Evolutionary conservation across 1,139 yeast genomes (phyloP).

Genomic region (Neolecta irregularis): DNA sequence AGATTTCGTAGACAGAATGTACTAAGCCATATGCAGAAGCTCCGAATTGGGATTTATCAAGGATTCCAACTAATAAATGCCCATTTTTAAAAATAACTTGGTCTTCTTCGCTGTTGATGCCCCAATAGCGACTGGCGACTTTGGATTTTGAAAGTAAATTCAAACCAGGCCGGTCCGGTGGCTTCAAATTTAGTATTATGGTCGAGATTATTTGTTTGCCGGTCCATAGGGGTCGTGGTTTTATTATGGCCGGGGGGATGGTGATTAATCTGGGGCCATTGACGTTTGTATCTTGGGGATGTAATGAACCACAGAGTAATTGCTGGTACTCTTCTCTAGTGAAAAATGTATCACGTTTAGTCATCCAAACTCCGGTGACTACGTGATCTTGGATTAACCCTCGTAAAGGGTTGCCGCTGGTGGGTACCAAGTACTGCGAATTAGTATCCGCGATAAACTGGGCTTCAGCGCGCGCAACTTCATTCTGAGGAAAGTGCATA

Average conservation of each 20-base stretch:
- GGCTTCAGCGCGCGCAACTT: conserved; percentile 95
- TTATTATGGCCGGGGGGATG: conserved; percentile 74
- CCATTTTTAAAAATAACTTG: conserved; percentile 77
- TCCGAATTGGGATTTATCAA: conserved; percentile 97
- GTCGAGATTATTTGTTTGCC: conserved; percentile 95
- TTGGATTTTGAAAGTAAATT: conserved; percentile 73
- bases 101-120: conserved; percentile 66
- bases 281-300: conserved; percentile 71
- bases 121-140: conserved; percentile 92
- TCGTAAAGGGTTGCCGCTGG: conserved; percentile 95
- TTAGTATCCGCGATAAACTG: conserved; percentile 88
- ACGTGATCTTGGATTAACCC: conserved; percentile 98
- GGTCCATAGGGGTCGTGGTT: conserved; percentile 92
- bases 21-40: conserved; percentile 95
- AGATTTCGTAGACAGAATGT: conserved; percentile 89
- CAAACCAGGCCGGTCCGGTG: conserved; percentile 63
- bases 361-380: conserved; percentile 97
- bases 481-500: conserved; percentile 98
- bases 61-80: conserved; percentile 74
- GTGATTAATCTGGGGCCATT: conserved; percentile 40
- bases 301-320: conserved; percentile 77
- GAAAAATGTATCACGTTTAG: conserved; percentile 81
- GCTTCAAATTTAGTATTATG: conserved; percentile 29
- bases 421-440: conserved; percentile 92
- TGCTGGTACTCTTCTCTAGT: conserved; percentile 88